These are phyloP conservation scores for Hypoxylon sp. DNA, from an alignment of 2,329 filamentous ascomycete species.

Conservation along the genomic window DNA sequence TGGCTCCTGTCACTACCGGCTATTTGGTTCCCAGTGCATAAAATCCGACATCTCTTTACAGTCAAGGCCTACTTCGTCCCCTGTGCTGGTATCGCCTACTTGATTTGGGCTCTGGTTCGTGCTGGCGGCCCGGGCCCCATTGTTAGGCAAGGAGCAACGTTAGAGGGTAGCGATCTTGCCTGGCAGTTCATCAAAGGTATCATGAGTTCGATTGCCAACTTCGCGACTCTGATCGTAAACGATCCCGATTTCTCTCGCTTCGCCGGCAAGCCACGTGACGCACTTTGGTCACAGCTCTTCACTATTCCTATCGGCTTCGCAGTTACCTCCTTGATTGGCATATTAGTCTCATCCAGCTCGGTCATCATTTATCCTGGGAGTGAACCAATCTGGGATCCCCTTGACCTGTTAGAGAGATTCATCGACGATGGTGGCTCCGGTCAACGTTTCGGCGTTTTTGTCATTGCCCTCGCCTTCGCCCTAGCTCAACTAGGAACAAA, in stretches of 20 bases:
- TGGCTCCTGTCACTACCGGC: constrained; percentile 86
- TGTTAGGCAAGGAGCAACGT: constrained; percentile 75
- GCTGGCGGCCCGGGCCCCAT: constrained; percentile 89
- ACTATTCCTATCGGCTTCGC: constrained; percentile 81
- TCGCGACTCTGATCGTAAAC: constrained; percentile 87
- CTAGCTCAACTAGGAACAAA: constrained; percentile 89
- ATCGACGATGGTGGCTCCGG: constrained; percentile 77
- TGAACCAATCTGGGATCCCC: constrained; percentile 80
- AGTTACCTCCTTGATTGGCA: constrained; percentile 87
- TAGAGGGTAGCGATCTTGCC: constrained; percentile 77
- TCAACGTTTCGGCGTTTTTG: constrained; percentile 81
- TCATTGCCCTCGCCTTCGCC: constrained; percentile 79
- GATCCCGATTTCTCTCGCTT: constrained; percentile 91
- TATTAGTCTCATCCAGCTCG: constrained; percentile 82
- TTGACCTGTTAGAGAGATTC: constrained; percentile 76
- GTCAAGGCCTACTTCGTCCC: constrained; percentile 90
- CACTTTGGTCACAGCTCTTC: constrained; percentile 84
- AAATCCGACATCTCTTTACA: constrained; percentile 91
- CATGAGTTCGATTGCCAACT: constrained; percentile 92
- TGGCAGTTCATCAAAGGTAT: constrained; percentile 89
- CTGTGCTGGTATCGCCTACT: constrained; percentile 84
- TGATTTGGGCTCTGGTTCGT: constrained; percentile 87
- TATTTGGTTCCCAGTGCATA: constrained; percentile 90
- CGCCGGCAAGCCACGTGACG: constrained; percentile 80
- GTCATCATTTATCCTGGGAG: constrained; percentile 74